phyloP scores from a whole-genome alignment of 148 eudicot species.

The Vaccinium vitisidaea region DNA sequence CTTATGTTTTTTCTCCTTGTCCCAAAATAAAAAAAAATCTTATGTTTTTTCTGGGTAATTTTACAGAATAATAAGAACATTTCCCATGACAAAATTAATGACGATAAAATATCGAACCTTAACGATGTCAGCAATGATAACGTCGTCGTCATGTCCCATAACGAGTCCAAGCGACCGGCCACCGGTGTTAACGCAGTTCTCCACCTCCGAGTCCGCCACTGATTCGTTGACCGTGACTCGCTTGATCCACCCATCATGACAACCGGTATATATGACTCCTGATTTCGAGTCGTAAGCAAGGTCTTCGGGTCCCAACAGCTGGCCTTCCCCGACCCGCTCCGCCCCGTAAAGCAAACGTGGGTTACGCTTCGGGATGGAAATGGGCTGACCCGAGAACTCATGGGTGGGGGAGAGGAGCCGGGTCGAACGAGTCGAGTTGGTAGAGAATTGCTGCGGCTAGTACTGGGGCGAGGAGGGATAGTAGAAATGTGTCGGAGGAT shows the following conservation, averaged over 20 bases:
- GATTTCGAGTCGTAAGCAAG: slow-evolving; percentile 43
- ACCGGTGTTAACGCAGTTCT: slow-evolving; percentile 68
- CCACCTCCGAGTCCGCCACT: slow-evolving; percentile 37
- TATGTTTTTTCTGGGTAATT: too few species aligned
- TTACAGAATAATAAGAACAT: too few species aligned
- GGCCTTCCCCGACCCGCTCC: slow-evolving; percentile 43
- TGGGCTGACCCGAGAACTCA: slow-evolving; percentile 29
- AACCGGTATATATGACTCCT: slow-evolving; percentile 47
- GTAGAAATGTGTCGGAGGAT: slow-evolving; percentile 18
- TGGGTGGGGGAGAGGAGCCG: slow-evolving; percentile 47
- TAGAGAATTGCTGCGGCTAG: slow-evolving; percentile 26
- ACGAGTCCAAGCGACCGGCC: slow-evolving; percentile 72
- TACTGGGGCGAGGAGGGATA: slow-evolving; percentile 27
- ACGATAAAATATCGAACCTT: slow-evolving; percentile 36
- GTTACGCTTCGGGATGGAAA: slow-evolving; percentile 27
- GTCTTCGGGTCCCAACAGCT: slow-evolving; percentile 59
- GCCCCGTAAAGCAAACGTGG: slow-evolving; percentile 37
- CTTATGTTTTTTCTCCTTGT: too few species aligned
- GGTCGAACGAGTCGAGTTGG: slow-evolving; percentile 55
- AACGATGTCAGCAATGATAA: slow-evolving; percentile 57
- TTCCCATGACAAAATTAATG: too few species aligned
- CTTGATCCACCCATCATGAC: slow-evolving; percentile 72
- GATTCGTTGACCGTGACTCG: slow-evolving; percentile 37
- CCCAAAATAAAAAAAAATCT: too few species aligned
- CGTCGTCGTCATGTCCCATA: slow-evolving; percentile 43